Base-by-base conservation (phyloP, 2,329 filamentous ascomycete genomes). In the Colletotrichum zoysiae region DNA sequence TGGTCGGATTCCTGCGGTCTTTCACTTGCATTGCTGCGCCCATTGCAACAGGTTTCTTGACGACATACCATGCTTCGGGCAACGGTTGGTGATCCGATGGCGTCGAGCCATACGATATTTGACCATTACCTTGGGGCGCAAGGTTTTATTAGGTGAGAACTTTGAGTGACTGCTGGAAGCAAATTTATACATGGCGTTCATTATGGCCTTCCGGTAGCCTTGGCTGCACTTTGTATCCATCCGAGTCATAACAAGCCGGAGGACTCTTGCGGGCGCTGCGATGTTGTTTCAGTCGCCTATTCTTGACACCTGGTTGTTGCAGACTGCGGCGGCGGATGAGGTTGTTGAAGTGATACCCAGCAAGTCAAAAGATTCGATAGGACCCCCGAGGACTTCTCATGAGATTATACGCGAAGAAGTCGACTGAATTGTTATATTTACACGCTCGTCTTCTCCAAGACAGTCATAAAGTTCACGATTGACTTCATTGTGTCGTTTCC, bases 51-150 rank as follows among this genome's bases (percentile, higher is more conserved):
- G 3, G 18, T 2, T 14, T n/a, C n/a, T 7, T n/a, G 33, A n/a
- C 33, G 20, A 26, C 12, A 1, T 1, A 40, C 1, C 1, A 18
- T 9, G 35, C 18, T 12, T 18, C 26, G 35, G 38, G 35, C 20
- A 40, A 23, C n/a, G 40, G 33, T 50, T 53, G 18, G 35, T 58
- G 5, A 40, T 5, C 51, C 33, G 6, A 14, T 33, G 26, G 35
- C 26, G 65, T 20, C 42, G 14, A 30, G 33, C 18, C 1, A 38
- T 65, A 16, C 26, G 23, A 23, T n/a, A 9, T 50, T 23, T 9
- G 0, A n/a, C 16, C 1, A 0, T 33, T 51, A 20, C 6, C 8
- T 46, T 46, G 2, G 44, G 18, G 7, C 5, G 2, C 18, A 4
- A 4, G 14, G 4, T 38, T 14, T 26, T 26, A 26, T 26, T 26